Evolutionary conservation across 345 rosid genomes (phyloP), one percentile per base, ranked within the genome.

Genomic region (Mangifera indica): DNA sequence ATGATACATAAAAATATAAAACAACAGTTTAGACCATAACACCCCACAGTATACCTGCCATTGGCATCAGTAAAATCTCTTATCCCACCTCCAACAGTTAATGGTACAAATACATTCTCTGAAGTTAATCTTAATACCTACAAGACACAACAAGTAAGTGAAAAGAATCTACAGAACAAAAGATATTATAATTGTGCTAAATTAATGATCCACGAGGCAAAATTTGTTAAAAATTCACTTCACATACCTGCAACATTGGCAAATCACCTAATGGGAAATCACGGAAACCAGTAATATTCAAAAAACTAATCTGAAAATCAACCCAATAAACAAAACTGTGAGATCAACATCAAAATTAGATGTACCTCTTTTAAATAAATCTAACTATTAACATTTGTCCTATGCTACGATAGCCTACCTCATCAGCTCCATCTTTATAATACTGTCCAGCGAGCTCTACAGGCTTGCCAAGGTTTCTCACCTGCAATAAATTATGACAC

Each of bases 41-140:
- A 62, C 8, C 48, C 49, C 14, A 52, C 22, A 73, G 51, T n/a
- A 45, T 80, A 91, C 99, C 94, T 93, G 83, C 96, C 99, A 75
- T 81, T 91, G 71, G 96, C 93, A 77, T 95, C 98, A 5, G 91
- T 93, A 78, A 93, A 95, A 81, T 95, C 98, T 81, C 97, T 84
- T 64, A 95, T 89, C 70, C 99, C 98, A 83, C 99, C 99, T 82
- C 99, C 99, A 73, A 95, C 98, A 11, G 98, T 88, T 73, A 95
- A 82, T 13, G 99, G 99, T 48, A 93, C 99, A 86, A 95, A 95
- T 72, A 93, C 99, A 81, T 91, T 95, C 80, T 91, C 92, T 56
- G 97, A 95, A 49, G 99, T 81, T 77, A 67, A 58, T 83, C 99
- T 89, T 84, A 95, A 74, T n/a, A 95, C 97, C 98, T 93, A 71